Evolutionary conservation across 164 flowering plant species (phyloP).

Genomic region (Dillenia suffruticosa): DNA sequence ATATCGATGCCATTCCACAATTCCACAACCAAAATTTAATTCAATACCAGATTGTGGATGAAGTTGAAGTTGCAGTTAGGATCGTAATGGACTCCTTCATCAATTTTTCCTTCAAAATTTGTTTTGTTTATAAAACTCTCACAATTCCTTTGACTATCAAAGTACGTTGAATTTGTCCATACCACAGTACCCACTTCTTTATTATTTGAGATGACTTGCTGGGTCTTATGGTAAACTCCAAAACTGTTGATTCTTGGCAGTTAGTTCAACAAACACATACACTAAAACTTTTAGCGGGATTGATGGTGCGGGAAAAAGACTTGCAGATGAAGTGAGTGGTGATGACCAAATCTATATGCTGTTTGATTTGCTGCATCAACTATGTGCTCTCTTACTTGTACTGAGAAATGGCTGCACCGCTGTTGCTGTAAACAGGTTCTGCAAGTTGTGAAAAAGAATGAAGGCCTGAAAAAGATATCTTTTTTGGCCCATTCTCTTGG

Average conservation of each 20-base stretch:
- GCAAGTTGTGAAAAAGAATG: conserved; percentile 65
- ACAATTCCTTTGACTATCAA: too few relatives aligned
- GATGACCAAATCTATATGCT: not conserved
- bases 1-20: too few relatives aligned
- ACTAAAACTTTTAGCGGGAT: conserved; percentile 86
- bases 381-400: not conserved
- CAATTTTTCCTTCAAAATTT: too few relatives aligned
- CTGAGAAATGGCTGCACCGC: not conserved
- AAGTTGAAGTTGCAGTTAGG: too few relatives aligned
- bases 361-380: not conserved
- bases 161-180: too few relatives aligned
- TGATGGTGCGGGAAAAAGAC: conserved; percentile 87
- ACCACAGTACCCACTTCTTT: too few relatives aligned
- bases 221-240: not conserved
- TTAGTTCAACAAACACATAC: conserved; percentile 79
- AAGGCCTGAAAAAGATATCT: conserved; percentile 75
- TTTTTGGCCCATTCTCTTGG: conserved; percentile 96
- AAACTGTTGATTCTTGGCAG: conserved; percentile 35
- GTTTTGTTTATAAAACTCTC: too few relatives aligned
- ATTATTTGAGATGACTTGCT: not conserved
- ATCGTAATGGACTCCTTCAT: too few relatives aligned
- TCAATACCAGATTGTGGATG: too few relatives aligned
- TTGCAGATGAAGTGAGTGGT: conserved; percentile 87
- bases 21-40: too few relatives aligned
- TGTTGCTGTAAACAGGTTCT: conserved; percentile 40